These are phyloP conservation scores for Colletotrichum sp. DNA, from an alignment of 2,329 filamentous ascomycete genomes.

Conservation along the genomic window DNA sequence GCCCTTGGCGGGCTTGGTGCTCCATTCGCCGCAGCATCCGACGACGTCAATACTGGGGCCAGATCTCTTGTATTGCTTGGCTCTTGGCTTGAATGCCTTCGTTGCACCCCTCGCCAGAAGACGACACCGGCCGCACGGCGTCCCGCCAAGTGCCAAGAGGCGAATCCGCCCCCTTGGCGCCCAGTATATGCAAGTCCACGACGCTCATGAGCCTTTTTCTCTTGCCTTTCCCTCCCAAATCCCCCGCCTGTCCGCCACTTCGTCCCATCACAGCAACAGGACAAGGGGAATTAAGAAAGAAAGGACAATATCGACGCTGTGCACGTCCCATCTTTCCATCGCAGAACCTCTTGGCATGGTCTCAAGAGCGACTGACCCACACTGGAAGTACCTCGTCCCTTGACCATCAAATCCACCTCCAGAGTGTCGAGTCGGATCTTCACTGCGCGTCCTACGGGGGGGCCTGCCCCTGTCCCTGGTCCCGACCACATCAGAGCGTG, in stretches of 20 bases:
- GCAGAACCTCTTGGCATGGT: conserved; percentile 17
- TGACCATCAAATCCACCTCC: neutral
- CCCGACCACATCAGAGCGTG: conserved; percentile 3
- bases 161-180: conserved; percentile 1
- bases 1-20: conserved; percentile 8
- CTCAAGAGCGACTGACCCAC: conserved; percentile 22
- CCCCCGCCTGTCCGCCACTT: neutral
- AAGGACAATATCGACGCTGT: neutral
- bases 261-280: neutral
- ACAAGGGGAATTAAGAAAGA: neutral
- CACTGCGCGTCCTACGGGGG: neutral
- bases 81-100: neutral
- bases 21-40: neutral
- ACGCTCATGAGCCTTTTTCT: neutral
- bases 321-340: conserved; percentile 9
- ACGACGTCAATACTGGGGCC: neutral
- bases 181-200: neutral
- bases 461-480: neutral
- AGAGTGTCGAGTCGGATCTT: conserved; percentile 5
- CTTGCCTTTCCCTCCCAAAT: neutral
- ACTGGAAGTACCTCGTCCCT: conserved; percentile 8
- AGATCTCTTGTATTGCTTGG: conserved; percentile 18
- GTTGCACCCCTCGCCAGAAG: neutral
- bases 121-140: conserved; percentile 16
- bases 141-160: conserved; percentile 18